Base-by-base conservation (phyloP, 306 rosid genomes). In the Pyrus bretschneideri region DNA sequence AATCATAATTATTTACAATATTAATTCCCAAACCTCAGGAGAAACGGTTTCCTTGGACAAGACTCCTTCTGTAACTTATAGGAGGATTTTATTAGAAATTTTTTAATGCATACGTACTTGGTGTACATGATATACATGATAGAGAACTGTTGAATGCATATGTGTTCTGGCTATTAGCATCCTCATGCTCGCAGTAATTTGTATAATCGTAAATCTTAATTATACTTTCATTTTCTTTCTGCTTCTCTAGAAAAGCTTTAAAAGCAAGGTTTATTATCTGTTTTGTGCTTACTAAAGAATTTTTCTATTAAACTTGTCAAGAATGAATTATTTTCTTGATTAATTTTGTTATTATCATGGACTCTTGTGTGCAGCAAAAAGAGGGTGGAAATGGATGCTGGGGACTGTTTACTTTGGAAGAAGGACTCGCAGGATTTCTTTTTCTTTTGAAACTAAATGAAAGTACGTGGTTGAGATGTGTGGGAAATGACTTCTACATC, bases 361-460 rank as follows among this genome's bases (percentile, higher is more conserved):
- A 51, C 67, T 72, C 78, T 70, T 82, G 69, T 81, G 67, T 86
- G 87, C 89, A 96, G 99, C 80, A 86, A 82, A 88, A 81, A 76
- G 91, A 86, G 55, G 86, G 77, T 61, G 96, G 91, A 74, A 78
- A 84, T 14, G 89, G 97, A 76, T 80, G 83, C 76, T 86, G 81
- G 38, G 89, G 80, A 54, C 69, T 79, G 31, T 85, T 93, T 83
- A 81, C 90, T 74, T 57, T 96, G 76, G 98, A 84, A 70, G 99
- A 88, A 89, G 90, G 87, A 71, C 84, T 75, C 60, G 81, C 85
- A 22, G 97, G 96, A 76, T 96, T 93, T 82, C 89, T 89, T 85
- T 96, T 91, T 87, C 97, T 92, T 74, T 88, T 96, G 60, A 93
- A 89, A 89, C 85, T 85, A 68, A 78, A 87, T 79, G 93, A 87